Conservation (phyloP, 179 eudicot genomes). For the Camellia oleifera region DNA sequence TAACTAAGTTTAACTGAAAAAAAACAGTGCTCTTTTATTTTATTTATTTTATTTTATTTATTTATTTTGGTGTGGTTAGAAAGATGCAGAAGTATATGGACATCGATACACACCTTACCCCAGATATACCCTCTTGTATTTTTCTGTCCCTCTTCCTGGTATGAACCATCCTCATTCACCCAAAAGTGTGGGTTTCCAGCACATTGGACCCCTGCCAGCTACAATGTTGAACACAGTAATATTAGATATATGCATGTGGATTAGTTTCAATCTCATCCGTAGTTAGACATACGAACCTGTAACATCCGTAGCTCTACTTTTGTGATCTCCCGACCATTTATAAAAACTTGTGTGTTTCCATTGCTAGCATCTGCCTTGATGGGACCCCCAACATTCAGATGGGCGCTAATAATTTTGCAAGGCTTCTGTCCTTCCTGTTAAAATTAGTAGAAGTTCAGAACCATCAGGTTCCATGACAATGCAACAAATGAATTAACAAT, state of each 20-base stretch:
- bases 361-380: slow-evolving; percentile 79
- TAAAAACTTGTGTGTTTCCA: slow-evolving; percentile 90
- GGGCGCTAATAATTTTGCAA: slow-evolving; percentile 77
- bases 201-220: slow-evolving; percentile 99
- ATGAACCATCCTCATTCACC: slow-evolving; percentile 99
- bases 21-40: too few relatives aligned
- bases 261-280: background rate
- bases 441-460: slow-evolving; percentile 12
- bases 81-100: slow-evolving; percentile 9
- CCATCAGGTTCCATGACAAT: slow-evolving; percentile 9
- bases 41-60: background rate
- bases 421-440: slow-evolving; percentile 97
- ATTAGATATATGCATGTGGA: slow-evolving; percentile 10
- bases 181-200: slow-evolving; percentile 99
- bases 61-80: background rate
- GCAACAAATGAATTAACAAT: slow-evolving; percentile 1
- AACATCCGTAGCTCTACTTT: slow-evolving; percentile 94
- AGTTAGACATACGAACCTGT: slow-evolving; percentile 50
- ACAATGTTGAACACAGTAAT: slow-evolving; percentile 21
- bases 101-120: slow-evolving; percentile 68
- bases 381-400: slow-evolving; percentile 89
- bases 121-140: slow-evolving; percentile 96
- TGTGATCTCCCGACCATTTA: slow-evolving; percentile 98
- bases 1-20: too few relatives aligned
- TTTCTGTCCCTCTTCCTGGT: slow-evolving; percentile 99